Evolutionary conservation across 2,329 filamentous ascomycete species (phyloP), one percentile per base, ranked within the genome.

Genomic region (Colletotrichum noveboracense): DNA sequence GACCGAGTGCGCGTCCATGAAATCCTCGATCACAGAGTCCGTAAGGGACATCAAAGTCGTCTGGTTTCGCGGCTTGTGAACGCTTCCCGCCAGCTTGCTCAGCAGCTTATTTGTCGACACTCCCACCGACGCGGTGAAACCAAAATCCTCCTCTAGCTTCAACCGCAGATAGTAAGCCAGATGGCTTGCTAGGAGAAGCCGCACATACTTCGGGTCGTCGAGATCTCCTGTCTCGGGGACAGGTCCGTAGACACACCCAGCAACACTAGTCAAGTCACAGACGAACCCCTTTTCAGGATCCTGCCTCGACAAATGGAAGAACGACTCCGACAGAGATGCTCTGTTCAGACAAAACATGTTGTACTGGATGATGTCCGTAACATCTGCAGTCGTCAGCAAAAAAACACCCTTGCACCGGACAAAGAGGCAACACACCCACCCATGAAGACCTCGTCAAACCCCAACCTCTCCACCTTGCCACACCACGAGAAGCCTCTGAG

Each of bases 81-180:
- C 87, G 82, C 92, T 94, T 14, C 96, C 96, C 12, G 93, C 94
- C 16, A 98, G 89, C 84, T 98, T 98, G 74, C 94, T 92, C 13
- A 98, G 88, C 7, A 96, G 84, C 84, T 98, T 98, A 80, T 94
- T 96, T 1, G 95, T 97, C 4, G 96, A 94, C 26, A 98, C 92
- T 6, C 96, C 96, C 56, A 95, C 96, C 1, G 96, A 96, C 32
- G 94, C 94, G 0, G 96, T 98, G 84, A 96, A 98, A 2, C 95
- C 95, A 80, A 93, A 93, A 61, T 95, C 89, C 61, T 92, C 87
- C 80, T 97, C 94, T 13, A 98, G 87, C 80, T 91, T 90, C 71
- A 89, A 86, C 14, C 96, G 93, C 30, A 98, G 84, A 81, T 96
- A 89, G 34, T 91, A 88, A 7, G 95, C 95, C 36, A 98, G 86